Percentiles rank a stretch among this genome's conserved stretches.
Conservation (phyloP, 495 filamentous ascomycete genomes). For the Copromyces sp. region DNA sequence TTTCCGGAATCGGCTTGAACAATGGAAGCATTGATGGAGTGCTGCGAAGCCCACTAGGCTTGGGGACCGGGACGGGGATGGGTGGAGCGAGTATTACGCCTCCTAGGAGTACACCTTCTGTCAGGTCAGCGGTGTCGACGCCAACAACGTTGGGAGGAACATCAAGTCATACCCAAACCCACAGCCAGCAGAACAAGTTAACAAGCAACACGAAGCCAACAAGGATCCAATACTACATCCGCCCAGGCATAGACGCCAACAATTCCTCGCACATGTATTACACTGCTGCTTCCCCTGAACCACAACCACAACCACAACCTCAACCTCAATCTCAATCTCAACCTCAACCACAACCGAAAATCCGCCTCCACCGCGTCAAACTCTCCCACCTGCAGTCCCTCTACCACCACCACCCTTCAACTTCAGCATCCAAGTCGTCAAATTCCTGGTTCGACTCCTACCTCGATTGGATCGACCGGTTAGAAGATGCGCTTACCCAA, state of each 20-base stretch:
- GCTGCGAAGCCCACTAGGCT: not conserved
- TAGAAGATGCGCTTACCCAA: not conserved
- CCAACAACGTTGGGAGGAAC: not conserved
- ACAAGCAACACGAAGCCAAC: not conserved
- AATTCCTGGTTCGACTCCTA: slow-evolving; percentile 7
- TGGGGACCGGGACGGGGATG: not conserved
- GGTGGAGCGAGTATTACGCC: not conserved
- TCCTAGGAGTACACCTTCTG: not conserved
- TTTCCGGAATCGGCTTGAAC: not conserved
- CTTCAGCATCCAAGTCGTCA: not conserved
- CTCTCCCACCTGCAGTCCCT: not conserved
- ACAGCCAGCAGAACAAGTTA: not conserved
- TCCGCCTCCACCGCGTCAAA: not conserved
- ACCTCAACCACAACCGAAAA: not conserved
- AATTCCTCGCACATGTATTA: not conserved
- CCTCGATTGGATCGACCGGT: slow-evolving; percentile 8
- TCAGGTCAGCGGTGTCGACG: too few relatives aligned
- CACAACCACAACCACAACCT: not conserved
- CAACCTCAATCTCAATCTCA: not conserved
- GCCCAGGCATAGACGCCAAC: not conserved
- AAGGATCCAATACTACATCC: not conserved
- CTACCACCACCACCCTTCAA: not conserved
- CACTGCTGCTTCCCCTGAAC: not conserved
- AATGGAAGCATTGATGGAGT: not conserved
- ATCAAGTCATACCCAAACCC: not conserved